Conservation (phyloP, 2,329 filamentous ascomycete genomes). For the Colletotrichum orchidophilum region DNA sequence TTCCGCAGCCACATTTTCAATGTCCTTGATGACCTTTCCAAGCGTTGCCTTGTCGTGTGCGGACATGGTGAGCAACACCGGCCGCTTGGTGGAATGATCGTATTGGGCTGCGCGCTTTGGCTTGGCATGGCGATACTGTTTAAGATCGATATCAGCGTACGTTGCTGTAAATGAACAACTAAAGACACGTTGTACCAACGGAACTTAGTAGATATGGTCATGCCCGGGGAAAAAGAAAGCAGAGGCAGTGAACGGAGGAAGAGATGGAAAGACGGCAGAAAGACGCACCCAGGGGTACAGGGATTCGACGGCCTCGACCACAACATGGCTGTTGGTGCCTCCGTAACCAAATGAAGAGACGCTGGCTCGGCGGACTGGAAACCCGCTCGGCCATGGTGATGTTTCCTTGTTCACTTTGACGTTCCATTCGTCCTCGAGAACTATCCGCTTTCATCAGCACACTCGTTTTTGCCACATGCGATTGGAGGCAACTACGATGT, state of each 20-base stretch:
- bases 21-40: neutral
- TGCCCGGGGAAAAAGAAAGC: slow-evolving; percentile 37
- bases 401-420: neutral
- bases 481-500: neutral
- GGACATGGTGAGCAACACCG: neutral
- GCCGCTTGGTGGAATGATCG: neutral
- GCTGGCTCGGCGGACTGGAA: slow-evolving; percentile 10
- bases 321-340: slow-evolving; percentile 15
- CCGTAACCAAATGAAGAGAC: slow-evolving; percentile 33
- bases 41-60: neutral
- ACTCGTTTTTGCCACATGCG: neutral
- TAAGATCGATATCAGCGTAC: slow-evolving; percentile 32
- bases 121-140: neutral
- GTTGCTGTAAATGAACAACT: slow-evolving; percentile 35
- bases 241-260: slow-evolving; percentile 33
- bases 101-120: neutral
- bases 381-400: neutral
- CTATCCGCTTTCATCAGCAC: neutral
- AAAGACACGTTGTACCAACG: neutral
- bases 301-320: neutral
- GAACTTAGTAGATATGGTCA: neutral
- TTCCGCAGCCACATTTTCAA: neutral
- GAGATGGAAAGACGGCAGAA: slow-evolving; percentile 29
- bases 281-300: neutral
- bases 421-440: neutral